Conservation (phyloP, 202 grass and related monocot species). For the Zizania palustris region DNA sequence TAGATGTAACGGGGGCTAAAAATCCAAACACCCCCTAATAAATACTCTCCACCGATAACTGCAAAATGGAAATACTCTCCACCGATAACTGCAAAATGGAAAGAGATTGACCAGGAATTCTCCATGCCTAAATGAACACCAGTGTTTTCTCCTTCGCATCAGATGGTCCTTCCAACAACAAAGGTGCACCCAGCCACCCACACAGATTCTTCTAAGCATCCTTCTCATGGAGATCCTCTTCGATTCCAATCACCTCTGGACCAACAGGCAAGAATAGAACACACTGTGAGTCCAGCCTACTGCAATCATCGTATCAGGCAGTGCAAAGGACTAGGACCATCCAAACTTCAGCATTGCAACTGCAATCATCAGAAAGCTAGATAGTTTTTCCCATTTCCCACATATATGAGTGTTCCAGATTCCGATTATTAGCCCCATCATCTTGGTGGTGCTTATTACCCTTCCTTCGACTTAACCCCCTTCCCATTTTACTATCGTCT, state of each 20-base stretch:
- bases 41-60: conserved; percentile 79
- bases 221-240: conserved; percentile 48
- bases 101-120: conserved; percentile 86
- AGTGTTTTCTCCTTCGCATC: conserved; percentile 55
- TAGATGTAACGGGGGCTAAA: too few species aligned
- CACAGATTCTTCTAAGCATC: conserved; percentile 40
- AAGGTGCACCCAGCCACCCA: conserved; percentile 40
- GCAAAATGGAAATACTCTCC: conserved; percentile 42
- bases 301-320: conserved; percentile 65
- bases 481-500: too few species aligned
- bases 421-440: conserved; percentile 79
- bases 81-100: too few species aligned
- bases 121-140: conserved; percentile 89
- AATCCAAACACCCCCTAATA: conserved; percentile 65
- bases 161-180: conserved; percentile 42
- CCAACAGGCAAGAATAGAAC: conserved; percentile 70
- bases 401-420: conserved; percentile 96
- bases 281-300: conserved; percentile 61
- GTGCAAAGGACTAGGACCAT: conserved; percentile 75
- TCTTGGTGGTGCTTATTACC: too few species aligned
- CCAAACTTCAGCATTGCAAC: conserved; percentile 72
- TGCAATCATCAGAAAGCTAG: conserved; percentile 76
- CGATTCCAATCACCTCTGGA: conserved; percentile 64
- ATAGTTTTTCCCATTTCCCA: conserved; percentile 76
- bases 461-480: too few species aligned